Percentiles rank a stretch among this genome's conserved stretches.
These are phyloP conservation scores for Cyamopsis tetragonoloba DNA, from an alignment of 306 rosid species.

Conservation along the genomic window DNA sequence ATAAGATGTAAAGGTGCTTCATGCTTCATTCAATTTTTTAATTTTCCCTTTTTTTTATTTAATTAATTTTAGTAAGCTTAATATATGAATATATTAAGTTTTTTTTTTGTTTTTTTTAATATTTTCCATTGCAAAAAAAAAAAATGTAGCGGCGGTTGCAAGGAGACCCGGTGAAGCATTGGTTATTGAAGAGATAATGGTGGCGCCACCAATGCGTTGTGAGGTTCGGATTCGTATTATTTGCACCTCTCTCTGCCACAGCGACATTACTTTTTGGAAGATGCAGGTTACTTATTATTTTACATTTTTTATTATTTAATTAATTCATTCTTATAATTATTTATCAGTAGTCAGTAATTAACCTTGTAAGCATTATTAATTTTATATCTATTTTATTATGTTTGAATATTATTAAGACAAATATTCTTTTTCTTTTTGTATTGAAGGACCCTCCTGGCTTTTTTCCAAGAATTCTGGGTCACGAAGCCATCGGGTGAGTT, in stretches of 20 bases:
- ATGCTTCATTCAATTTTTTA: too few relatives aligned
- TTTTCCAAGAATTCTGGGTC: slow-evolving; percentile 74
- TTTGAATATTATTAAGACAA: not conserved
- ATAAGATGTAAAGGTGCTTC: slow-evolving; percentile 59
- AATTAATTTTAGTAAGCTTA: too few relatives aligned
- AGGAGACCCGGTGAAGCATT: slow-evolving; percentile 64
- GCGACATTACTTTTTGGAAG: slow-evolving; percentile 59
- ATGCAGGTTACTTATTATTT: slow-evolving; percentile 43
- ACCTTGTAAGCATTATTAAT: not conserved
- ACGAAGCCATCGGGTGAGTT: slow-evolving; percentile 75
- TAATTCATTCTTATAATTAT: not conserved
- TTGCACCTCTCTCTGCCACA: slow-evolving; percentile 69
- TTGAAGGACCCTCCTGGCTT: slow-evolving; percentile 55
- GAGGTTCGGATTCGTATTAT: slow-evolving; percentile 68
- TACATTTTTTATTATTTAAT: not conserved
- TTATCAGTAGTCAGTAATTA: not conserved
- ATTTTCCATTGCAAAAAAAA: not conserved
- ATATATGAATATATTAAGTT: not conserved
- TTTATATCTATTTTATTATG: not conserved
- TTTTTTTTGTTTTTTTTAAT: not conserved
- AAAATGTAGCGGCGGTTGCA: slow-evolving; percentile 55
- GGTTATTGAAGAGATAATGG: slow-evolving; percentile 57
- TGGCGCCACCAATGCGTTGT: slow-evolving; percentile 65
- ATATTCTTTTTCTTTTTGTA: not conserved
- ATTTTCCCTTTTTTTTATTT: too few relatives aligned